Conservation (phyloP, 78 protist species). For the Monosiga brevicollis region DNA sequence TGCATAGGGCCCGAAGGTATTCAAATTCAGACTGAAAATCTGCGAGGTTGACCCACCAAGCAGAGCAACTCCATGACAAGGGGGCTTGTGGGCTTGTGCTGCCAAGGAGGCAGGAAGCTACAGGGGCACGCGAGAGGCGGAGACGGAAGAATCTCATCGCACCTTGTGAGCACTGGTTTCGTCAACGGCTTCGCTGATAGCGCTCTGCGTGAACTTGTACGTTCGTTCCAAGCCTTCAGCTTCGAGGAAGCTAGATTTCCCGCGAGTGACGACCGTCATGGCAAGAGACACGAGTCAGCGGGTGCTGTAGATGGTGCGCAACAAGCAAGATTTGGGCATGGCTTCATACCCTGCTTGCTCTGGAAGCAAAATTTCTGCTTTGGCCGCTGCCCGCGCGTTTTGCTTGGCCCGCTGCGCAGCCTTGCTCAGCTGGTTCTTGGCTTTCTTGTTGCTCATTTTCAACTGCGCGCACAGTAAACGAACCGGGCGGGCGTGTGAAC, state of each 20-base stretch:
- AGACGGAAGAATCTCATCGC: neutral
- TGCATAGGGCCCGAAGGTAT: too few species aligned
- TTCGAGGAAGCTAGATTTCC: slow-evolving; percentile 27
- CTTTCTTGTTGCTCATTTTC: too few species aligned
- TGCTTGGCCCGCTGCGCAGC: neutral
- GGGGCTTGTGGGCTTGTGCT: too few species aligned
- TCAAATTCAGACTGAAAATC: neutral
- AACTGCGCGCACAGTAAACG: too few species aligned
- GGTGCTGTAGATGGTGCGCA: too few species aligned
- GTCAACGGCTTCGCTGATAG: slow-evolving; percentile 54
- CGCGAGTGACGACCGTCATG: neutral
- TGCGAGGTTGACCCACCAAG: neutral
- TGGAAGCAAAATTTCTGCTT: slow-evolving; percentile 12
- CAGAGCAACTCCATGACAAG: neutral
- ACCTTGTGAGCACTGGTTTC: slow-evolving; percentile 39
- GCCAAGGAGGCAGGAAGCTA: too few species aligned
- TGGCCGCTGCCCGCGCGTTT: slow-evolving; percentile 6
- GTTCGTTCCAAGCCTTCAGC: slow-evolving; percentile 80
- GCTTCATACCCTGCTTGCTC: neutral
- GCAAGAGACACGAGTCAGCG: neutral
- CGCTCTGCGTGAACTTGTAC: slow-evolving; percentile 48
- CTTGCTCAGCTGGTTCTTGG: neutral
- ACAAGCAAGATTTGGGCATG: neutral
- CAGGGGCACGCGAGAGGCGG: too few species aligned
- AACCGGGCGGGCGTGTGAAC: too few species aligned